These are phyloP conservation scores for Dioscorea cayenensis DNA, from an alignment of 116 monocot species.

Conservation along the genomic window DNA sequence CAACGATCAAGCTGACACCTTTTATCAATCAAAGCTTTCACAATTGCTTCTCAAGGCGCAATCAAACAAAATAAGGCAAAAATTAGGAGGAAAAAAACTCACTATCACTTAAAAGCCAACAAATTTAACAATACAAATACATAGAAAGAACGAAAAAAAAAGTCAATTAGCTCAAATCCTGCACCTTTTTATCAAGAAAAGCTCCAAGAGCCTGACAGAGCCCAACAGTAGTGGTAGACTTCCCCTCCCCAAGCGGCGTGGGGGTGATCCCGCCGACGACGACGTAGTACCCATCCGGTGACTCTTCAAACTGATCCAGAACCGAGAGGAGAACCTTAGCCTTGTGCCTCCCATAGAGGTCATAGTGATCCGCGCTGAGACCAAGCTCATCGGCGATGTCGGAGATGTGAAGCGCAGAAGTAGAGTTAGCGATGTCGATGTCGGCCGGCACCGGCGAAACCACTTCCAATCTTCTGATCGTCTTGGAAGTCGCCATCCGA, in stretches of 20 bases:
- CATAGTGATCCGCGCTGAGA: conserved; percentile 67
- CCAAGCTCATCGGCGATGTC: conserved; percentile 65
- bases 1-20: no score
- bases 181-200: conserved; percentile 92
- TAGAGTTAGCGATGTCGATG: conserved; percentile 96
- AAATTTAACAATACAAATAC: neutral
- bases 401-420: conserved; percentile 72
- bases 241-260: conserved; percentile 97
- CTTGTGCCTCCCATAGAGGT: conserved; percentile 95
- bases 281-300: conserved; percentile 78
- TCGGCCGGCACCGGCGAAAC: conserved; percentile 83
- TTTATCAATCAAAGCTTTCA: no score
- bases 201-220: conserved; percentile 94
- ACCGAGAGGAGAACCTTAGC: conserved; percentile 84
- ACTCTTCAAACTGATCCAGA: conserved; percentile 52
- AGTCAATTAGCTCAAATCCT: neutral
- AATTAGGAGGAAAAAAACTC: no score
- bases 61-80: no score
- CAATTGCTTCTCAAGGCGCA: no score
- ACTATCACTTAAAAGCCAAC: neutral
- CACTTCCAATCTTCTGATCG: conserved; percentile 56
- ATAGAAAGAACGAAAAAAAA: neutral
- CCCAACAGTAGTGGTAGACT: conserved; percentile 91
- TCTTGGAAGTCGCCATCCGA: conserved; percentile 40
- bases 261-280: conserved; percentile 97